Evolutionary conservation across 2,329 filamentous ascomycete genomes (phyloP), one percentile per base, ranked within the genome.

Genomic region (Phialophora tarda): DNA sequence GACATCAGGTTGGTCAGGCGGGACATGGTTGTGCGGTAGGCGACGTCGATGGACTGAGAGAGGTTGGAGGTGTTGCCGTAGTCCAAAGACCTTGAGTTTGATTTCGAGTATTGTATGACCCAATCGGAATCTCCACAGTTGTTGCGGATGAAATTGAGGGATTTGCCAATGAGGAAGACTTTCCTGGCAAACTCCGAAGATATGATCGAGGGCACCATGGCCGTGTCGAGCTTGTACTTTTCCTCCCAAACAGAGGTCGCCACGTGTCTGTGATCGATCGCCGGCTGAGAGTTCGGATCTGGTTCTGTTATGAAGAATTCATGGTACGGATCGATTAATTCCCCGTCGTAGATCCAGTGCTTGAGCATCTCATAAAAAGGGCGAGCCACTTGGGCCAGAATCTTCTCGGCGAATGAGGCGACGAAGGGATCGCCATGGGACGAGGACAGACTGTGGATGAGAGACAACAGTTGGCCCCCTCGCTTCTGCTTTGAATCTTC

Each of bases 271-370:
- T 80, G 81, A 71, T 83, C 81, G 30, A 78, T 74, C 65, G 83
- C 81, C 67, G 86, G 82, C 73, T 82, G 77, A 58, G 78, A 77
- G 69, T 80, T 72, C 72, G 86, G 84, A 60, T 89, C 86, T 72
- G 94, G 92, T 76, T 97, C 92, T 23, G 88, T 88, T 23, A 99
- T 93, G 74, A 99, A 98, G 79, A 99, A 99, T 75, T 99, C 95
- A 63, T 88, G 85, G 74, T 93, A 97, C 0, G 96, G 95, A 78
- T 99, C 95, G n/a, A 92, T 93, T 14, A 99, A 85, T 81, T 99
- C 96, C 67, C 95, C 95, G 74, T 99, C 94, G 75, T 99, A 99
- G 59, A 99, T 97, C 95, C 95, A 99, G 73, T 92, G 91, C 62
- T 93, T 88, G 62, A 99, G 83, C 82, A 99, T 97, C 74, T 96